These are phyloP conservation scores for Cercophora samala DNA, from an alignment of 495 filamentous ascomycete species.

Conservation along the genomic window DNA sequence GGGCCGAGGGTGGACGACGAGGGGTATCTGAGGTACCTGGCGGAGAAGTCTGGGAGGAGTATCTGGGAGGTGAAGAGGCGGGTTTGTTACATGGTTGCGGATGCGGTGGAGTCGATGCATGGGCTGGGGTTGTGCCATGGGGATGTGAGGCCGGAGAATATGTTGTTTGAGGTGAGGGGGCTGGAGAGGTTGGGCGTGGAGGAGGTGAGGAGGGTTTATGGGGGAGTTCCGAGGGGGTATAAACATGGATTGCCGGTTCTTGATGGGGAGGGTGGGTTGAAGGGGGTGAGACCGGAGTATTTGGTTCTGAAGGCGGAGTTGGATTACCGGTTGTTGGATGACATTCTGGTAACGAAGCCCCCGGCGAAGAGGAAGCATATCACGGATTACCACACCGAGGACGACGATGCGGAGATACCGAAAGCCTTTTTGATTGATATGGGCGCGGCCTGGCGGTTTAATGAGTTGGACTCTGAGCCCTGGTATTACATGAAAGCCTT, in stretches of 20 bases:
- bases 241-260: background rate
- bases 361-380: background rate
- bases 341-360: background rate
- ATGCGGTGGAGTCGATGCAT: background rate
- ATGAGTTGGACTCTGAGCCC: background rate
- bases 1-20: background rate
- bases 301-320: background rate
- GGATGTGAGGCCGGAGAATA: background rate
- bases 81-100: background rate
- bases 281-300: background rate
- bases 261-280: background rate
- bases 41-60: background rate
- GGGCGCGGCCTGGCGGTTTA: background rate
- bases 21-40: background rate
- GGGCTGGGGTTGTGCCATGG: background rate
- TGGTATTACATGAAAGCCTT: background rate
- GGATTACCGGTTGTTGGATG: background rate
- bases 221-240: background rate
- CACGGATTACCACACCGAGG: background rate
- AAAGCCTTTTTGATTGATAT: background rate
- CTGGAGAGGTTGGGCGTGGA: background rate
- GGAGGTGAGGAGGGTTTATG: background rate
- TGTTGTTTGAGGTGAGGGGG: background rate
- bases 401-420: background rate
- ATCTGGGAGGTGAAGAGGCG: background rate